These are phyloP conservation scores for Pseudogymnoascus sp. DNA, from an alignment of 2,329 filamentous ascomycete genomes.

Conservation along the genomic window DNA sequence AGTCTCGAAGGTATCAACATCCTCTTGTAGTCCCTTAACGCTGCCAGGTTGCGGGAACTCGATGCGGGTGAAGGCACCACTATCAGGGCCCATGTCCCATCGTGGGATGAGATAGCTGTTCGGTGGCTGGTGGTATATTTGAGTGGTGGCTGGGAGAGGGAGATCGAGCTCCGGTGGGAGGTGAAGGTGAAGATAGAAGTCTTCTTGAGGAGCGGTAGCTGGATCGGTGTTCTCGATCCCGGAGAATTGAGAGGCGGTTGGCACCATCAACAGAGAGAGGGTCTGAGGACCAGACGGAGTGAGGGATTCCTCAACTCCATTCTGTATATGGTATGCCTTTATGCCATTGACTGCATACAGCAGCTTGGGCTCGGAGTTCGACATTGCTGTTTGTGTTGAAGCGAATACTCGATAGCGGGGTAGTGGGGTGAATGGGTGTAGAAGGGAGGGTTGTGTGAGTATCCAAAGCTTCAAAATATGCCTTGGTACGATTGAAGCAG, in stretches of 20 bases:
- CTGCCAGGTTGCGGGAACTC: slow-evolving; percentile 73
- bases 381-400: slow-evolving; percentile 1
- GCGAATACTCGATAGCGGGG: slow-evolving; percentile 2
- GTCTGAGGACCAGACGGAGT: slow-evolving; percentile 84
- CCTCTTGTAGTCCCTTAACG: slow-evolving; percentile 72
- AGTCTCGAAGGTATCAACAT: slow-evolving; percentile 93
- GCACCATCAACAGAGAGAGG: slow-evolving; percentile 89
- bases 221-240: slow-evolving; percentile 44
- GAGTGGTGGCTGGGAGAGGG: slow-evolving; percentile 86
- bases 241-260: slow-evolving; percentile 68
- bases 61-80: slow-evolving; percentile 84
- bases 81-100: slow-evolving; percentile 84
- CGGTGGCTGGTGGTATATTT: slow-evolving; percentile 94
- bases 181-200: slow-evolving; percentile 95
- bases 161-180: slow-evolving; percentile 91
- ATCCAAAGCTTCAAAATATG: slow-evolving; percentile 3
- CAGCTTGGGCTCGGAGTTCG: slow-evolving; percentile 47
- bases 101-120: slow-evolving; percentile 88
- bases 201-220: slow-evolving; percentile 58
- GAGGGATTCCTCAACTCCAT: slow-evolving; percentile 75
- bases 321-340: slow-evolving; percentile 79
- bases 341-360: slow-evolving; percentile 74
- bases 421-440: background rate
- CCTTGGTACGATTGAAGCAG: background rate
- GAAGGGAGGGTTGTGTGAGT: background rate